phyloP scores from a whole-genome alignment of 192 early-diverging fungal genomes.

The Lobosporangium transversale region DNA sequence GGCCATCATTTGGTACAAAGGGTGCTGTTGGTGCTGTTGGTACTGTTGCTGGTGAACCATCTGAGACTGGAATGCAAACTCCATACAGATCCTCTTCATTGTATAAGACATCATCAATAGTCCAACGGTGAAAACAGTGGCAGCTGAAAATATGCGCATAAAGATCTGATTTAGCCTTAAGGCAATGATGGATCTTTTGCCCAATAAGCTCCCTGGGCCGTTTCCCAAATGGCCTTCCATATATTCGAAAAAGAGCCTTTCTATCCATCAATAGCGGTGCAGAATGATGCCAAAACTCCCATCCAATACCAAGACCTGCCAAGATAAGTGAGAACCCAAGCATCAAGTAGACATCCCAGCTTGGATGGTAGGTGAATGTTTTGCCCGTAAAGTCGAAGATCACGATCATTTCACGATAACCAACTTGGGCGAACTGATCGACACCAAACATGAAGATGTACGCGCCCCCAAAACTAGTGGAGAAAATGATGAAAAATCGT shows the following conservation, averaged over 20 bases:
- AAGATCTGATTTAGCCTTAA: slow-evolving; percentile 18
- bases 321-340: slow-evolving; percentile 20
- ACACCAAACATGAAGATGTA: slow-evolving; percentile 62
- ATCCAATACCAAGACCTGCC: slow-evolving; percentile 23
- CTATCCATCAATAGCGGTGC: slow-evolving; percentile 34
- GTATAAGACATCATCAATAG: slow-evolving; percentile 28
- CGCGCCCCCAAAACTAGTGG: slow-evolving; percentile 61
- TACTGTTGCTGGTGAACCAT: background rate
- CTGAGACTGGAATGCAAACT: background rate
- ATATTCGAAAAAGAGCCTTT: slow-evolving; percentile 36
- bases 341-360: slow-evolving; percentile 33
- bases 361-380: slow-evolving; percentile 39
- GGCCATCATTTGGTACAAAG: background rate
- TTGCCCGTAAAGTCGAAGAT: slow-evolving; percentile 51
- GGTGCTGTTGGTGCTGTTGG: background rate
- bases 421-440: slow-evolving; percentile 61
- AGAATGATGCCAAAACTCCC: slow-evolving; percentile 48
- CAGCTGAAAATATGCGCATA: slow-evolving; percentile 23
- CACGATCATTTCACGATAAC: slow-evolving; percentile 56
- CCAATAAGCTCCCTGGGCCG: slow-evolving; percentile 29
- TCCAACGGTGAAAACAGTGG: slow-evolving; percentile 20
- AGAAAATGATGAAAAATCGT: slow-evolving; percentile 52
- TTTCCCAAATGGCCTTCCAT: slow-evolving; percentile 49
- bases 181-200: slow-evolving; percentile 27
- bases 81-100: slow-evolving; percentile 2